A percentile compares a stretch with the other conserved stretches of the same genome.
These are phyloP conservation scores for Caryopteris hybrid DNA, from an alignment of 305 asterid species.

Conservation along the genomic window DNA sequence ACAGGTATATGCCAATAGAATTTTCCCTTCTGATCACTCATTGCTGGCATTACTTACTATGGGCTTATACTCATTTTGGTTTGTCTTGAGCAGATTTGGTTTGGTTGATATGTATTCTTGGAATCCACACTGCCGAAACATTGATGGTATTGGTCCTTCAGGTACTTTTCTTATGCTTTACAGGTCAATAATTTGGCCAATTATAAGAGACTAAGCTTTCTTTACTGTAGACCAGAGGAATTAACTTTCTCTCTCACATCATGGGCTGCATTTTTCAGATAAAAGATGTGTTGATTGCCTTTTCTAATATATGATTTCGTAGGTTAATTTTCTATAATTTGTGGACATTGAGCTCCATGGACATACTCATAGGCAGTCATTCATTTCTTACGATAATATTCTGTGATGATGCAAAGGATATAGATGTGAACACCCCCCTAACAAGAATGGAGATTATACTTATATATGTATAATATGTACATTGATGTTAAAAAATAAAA, in stretches of 20 bases:
- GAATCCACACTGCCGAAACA: constrained; percentile 69
- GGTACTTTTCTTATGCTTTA: constrained; percentile 33
- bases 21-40: background rate
- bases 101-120: constrained; percentile 72
- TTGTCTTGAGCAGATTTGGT: constrained; percentile 42
- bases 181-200: background rate
- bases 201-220: background rate
- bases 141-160: constrained; percentile 50
- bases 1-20: constrained; percentile 36
- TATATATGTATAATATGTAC: too few species aligned
- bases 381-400: background rate
- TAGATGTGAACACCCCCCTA: too few species aligned
- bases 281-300: background rate
- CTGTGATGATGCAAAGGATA: background rate
- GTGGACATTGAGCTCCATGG: background rate
- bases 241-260: background rate
- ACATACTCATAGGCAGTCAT: background rate
- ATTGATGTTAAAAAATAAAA: too few species aligned
- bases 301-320: background rate
- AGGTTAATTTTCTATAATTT: background rate
- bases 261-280: background rate
- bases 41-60: background rate
- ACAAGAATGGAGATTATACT: too few species aligned
- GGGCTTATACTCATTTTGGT: background rate
- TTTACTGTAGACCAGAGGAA: background rate